These are phyloP conservation scores for Uronychia setigera DNA, from an alignment of 73 alveolate genomes.

Conservation along the genomic window DNA sequence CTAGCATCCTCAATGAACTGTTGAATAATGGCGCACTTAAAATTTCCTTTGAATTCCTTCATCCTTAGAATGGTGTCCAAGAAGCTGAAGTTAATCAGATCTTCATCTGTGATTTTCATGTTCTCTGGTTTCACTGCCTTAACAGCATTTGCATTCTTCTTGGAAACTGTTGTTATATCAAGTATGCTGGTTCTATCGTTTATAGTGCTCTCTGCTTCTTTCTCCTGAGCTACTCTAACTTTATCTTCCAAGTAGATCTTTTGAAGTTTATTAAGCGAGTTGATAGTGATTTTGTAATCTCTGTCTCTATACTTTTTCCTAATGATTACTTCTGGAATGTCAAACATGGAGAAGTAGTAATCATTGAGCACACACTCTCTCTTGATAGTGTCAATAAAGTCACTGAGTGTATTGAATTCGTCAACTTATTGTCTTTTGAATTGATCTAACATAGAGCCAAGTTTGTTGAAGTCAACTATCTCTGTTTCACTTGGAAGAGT, in stretches of 20 bases:
- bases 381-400: slow-evolving; percentile 34
- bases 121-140: not conserved
- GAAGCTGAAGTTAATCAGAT: slow-evolving; percentile 21
- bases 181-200: not conserved
- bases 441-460: slow-evolving; percentile 25
- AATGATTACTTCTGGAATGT: slow-evolving; percentile 57
- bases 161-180: not conserved
- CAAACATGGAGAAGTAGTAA: slow-evolving; percentile 60
- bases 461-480: slow-evolving; percentile 47
- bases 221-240: not conserved
- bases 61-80: slow-evolving; percentile 28
- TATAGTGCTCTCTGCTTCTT: not conserved
- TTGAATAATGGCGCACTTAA: not conserved
- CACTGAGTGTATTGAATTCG: slow-evolving; percentile 31
- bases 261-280: slow-evolving; percentile 35
- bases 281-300: slow-evolving; percentile 46
- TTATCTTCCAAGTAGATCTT: slow-evolving; percentile 34
- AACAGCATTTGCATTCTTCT: not conserved
- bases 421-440: not conserved
- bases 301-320: slow-evolving; percentile 38
- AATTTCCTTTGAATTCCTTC: slow-evolving; percentile 28
- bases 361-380: slow-evolving; percentile 64
- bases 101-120: not conserved
- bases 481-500: not conserved
- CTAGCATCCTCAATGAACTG: slow-evolving; percentile 9